phyloP scores from a whole-genome alignment of 345 rosid genomes.

The Pseudoturritis turrita region DNA sequence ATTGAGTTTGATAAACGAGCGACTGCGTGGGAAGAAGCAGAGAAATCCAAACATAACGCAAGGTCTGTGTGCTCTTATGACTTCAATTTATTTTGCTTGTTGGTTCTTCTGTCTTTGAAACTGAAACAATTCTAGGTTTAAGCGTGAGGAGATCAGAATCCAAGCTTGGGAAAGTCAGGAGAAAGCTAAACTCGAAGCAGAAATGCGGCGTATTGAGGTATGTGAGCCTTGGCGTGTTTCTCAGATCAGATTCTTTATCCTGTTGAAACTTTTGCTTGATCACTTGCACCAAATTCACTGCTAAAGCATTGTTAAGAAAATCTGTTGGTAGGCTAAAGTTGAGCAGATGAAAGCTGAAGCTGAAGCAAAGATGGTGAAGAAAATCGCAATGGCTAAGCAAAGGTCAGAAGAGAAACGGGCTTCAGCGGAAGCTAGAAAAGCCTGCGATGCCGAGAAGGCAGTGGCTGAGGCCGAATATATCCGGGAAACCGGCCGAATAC shows the following conservation, averaged over 20 bases:
- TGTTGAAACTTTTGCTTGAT: neutral
- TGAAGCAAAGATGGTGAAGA: conserved; percentile 73
- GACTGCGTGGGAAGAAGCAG: conserved; percentile 86
- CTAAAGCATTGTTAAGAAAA: neutral
- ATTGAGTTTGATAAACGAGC: conserved; percentile 62
- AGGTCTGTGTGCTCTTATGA: conserved; percentile 47
- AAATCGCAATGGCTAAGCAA: conserved; percentile 66
- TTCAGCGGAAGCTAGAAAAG: conserved; percentile 65
- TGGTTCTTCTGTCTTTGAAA: neutral
- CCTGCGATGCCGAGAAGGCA: conserved; percentile 52
- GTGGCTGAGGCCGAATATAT: conserved; percentile 64
- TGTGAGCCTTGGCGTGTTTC: neutral
- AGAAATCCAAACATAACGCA: conserved; percentile 77
- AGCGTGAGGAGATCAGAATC: conserved; percentile 88
- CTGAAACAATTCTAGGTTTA: conserved; percentile 46
- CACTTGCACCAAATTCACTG: neutral
- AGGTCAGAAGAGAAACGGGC: conserved; percentile 76
- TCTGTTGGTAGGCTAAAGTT: conserved; percentile 60
- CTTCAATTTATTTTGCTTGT: too few species aligned
- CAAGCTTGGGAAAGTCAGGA: conserved; percentile 93
- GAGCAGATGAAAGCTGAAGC: conserved; percentile 77
- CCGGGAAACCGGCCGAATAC: conserved; percentile 64
- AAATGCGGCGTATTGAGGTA: conserved; percentile 81
- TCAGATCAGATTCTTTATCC: neutral
- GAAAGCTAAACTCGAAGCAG: conserved; percentile 77